Evolutionary conservation across 306 rosid species (phyloP), one percentile per base, ranked within the genome.

Genomic region (Erythrophleum fordii): DNA sequence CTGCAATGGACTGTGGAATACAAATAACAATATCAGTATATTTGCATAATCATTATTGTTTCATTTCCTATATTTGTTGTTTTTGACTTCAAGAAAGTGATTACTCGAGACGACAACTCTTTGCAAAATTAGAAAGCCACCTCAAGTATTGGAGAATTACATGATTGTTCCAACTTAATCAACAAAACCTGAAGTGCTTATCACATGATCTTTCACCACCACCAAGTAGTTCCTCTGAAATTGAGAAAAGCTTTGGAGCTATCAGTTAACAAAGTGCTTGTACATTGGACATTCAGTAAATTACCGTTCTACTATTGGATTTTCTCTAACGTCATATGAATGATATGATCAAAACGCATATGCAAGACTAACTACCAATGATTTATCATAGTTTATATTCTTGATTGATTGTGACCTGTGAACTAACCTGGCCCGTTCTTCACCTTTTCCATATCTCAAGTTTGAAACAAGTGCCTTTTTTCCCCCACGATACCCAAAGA

Each of bases 261-360:
- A 71, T 61, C 14, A 48, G 14, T 62, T 64, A 46, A 69, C 75
- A 39, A 69, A 84, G 91, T 94, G 90, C 83, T 77, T 81, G 67
- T 79, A 86, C 92, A 89, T 86, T 92, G 92, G 85, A 84, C 83
- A 85, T 82, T 80, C 77, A 81, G 41, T 70, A 83, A 69, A 72
- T 16, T 76, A 48, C 18, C 66, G 11, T 59, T 73, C 75, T 73
- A 69, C 31, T 58, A 61, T 70, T 71, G 81, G 85, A 3, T 4
- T 17, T 17, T 46, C 17, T 62, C 23, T 6, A 9, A 37, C 62
- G 39, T 67, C 17, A 51, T 65, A 45, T 39, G 44, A 72, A 69
- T 20, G 81, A 83, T 78, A 70, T 35, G 52, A 64, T 44, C 46
- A 67, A 83, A 85, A 73, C 78, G 49, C 53, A 68, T 25, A 73